Evolutionary conservation across 768 basidiomycete genomes (phyloP).

Genomic region (Clavulina sp.): DNA sequence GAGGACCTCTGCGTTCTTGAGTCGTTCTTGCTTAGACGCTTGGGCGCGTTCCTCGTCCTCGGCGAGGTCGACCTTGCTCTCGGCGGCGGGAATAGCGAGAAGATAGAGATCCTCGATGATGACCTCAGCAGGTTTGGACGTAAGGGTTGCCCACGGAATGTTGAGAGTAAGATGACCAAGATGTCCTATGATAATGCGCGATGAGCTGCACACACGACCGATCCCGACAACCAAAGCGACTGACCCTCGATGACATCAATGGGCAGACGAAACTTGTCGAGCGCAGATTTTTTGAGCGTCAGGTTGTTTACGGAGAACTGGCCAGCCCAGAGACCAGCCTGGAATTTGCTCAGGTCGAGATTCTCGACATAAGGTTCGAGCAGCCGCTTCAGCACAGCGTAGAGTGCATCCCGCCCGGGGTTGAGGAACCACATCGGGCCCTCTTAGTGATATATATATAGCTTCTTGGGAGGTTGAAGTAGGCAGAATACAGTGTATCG

Average conservation of each 20-base stretch:
- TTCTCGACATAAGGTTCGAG: slow-evolving; percentile 94
- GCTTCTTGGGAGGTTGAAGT: no score
- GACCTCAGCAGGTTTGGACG: slow-evolving; percentile 80
- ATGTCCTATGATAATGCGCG: slow-evolving; percentile 34
- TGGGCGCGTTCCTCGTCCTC: slow-evolving; percentile 76
- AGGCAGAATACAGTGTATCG: no score
- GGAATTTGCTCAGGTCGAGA: slow-evolving; percentile 84
- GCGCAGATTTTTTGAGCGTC: slow-evolving; percentile 76
- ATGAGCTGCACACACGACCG: not conserved
- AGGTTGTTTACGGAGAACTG: slow-evolving; percentile 64
- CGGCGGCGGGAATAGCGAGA: slow-evolving; percentile 68
- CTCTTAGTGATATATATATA: no score
- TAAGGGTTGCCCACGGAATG: slow-evolving; percentile 77
- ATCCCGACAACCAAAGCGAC: not conserved
- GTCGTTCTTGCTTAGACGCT: slow-evolving; percentile 71
- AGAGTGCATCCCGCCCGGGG: slow-evolving; percentile 69
- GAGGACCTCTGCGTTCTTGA: slow-evolving; percentile 74
- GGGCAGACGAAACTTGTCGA: slow-evolving; percentile 91
- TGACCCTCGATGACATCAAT: slow-evolving; percentile 87
- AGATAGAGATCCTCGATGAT: slow-evolving; percentile 89
- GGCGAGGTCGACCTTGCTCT: slow-evolving; percentile 47
- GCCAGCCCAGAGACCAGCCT: slow-evolving; percentile 84
- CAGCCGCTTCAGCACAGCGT: slow-evolving; percentile 79
- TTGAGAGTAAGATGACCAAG: slow-evolving; percentile 74
- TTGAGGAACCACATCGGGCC: slow-evolving; percentile 70